Conservation (phyloP, 176 grass and related monocot genomes). For the Lolium multiflorum region DNA sequence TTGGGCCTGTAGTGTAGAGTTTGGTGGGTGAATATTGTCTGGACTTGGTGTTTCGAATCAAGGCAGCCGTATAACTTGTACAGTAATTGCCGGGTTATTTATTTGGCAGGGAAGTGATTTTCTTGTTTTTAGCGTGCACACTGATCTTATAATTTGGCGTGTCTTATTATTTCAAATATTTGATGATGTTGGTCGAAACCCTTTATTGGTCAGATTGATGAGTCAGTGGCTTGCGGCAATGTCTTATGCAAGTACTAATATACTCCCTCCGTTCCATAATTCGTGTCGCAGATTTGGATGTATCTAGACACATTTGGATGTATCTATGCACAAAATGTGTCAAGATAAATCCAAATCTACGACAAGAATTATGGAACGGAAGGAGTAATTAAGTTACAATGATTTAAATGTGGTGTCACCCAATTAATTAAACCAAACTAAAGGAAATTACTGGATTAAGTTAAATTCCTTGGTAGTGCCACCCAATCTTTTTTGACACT, state of each 20-base stretch:
- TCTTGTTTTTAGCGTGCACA: neutral
- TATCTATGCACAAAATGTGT: too few species aligned
- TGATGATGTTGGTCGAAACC: neutral
- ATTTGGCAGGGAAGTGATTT: neutral
- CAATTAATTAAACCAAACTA: neutral
- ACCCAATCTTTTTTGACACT: neutral
- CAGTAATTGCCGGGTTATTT: neutral
- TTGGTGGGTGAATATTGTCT: slow-evolving; percentile 12
- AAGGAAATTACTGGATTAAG: neutral
- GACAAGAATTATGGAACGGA: too few species aligned
- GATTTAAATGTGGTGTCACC: neutral
- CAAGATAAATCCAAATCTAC: too few species aligned
- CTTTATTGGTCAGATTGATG: neutral
- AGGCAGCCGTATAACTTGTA: neutral
- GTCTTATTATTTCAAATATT: neutral
- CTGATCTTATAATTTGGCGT: neutral
- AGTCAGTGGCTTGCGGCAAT: slow-evolving; percentile 17
- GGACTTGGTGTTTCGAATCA: slow-evolving; percentile 5
- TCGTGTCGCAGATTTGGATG: too few species aligned
- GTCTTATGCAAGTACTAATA: neutral
- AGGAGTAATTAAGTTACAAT: neutral
- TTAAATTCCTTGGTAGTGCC: neutral
- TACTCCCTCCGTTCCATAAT: too few species aligned
- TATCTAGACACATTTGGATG: too few species aligned
- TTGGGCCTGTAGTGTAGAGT: neutral